These are phyloP conservation scores for Globisporangium iwayamae DNA, from an alignment of 352 stramenopile species.

Conservation along the genomic window DNA sequence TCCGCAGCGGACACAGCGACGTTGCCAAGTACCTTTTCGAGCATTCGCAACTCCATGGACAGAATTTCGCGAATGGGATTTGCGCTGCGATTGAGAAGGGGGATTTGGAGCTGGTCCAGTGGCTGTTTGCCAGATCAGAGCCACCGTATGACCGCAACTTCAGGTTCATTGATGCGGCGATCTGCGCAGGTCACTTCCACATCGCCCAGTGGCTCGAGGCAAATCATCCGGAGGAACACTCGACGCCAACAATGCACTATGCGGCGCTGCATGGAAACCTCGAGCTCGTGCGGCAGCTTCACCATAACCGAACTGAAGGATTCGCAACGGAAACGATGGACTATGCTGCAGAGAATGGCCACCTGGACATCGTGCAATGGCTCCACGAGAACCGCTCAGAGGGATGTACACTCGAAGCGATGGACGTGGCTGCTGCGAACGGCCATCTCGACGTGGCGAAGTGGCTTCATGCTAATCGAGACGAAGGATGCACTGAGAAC, in stretches of 20 bases:
- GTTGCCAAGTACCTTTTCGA: background rate
- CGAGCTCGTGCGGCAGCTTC: background rate
- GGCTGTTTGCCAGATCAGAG: background rate
- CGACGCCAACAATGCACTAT: background rate
- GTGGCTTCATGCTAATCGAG: constrained; percentile 1
- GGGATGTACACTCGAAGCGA: background rate
- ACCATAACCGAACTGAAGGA: background rate
- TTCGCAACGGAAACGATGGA: background rate
- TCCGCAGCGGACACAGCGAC: background rate
- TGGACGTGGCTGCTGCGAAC: background rate
- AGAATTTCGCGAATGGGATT: background rate
- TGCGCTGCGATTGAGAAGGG: too few species aligned
- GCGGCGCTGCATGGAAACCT: background rate
- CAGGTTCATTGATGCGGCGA: too few species aligned
- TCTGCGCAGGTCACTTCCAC: too few species aligned
- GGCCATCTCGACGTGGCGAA: constrained; percentile 1
- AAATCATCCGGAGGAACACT: too few species aligned
- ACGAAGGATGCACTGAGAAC: background rate
- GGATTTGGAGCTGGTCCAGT: constrained; percentile 2
- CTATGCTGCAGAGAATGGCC: background rate
- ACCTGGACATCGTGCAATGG: background rate
- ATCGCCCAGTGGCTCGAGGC: too few species aligned
- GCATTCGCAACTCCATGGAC: background rate
- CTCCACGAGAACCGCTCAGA: background rate
- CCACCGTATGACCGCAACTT: too few species aligned